Conservation (phyloP, 345 rosid species). For the Populus simonii region DNA sequence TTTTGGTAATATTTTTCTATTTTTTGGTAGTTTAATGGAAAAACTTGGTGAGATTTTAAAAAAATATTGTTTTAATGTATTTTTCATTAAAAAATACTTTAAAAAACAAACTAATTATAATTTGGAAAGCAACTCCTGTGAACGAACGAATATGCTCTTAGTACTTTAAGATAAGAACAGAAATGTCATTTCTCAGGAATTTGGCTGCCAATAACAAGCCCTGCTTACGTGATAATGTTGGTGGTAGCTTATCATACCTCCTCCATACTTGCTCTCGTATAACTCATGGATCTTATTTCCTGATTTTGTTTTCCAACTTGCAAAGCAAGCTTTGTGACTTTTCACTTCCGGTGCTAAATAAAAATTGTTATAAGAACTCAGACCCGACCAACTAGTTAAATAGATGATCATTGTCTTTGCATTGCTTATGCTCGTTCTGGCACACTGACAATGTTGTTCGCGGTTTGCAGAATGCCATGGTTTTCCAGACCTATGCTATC, state of each 20-base stretch:
- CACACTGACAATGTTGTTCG: background rate
- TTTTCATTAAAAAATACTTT: no score
- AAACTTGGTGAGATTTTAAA: no score
- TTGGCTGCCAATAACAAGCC: background rate
- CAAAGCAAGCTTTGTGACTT: background rate
- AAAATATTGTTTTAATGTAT: no score
- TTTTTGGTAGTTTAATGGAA: no score
- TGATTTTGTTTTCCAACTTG: background rate
- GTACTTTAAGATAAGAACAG: no score
- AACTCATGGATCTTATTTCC: background rate
- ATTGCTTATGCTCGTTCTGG: background rate
- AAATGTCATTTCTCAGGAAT: constrained; percentile 11
- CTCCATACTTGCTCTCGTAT: background rate
- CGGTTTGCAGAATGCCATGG: constrained; percentile 86
- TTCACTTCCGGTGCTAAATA: no score
- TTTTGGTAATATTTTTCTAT: no score
- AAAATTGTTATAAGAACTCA: background rate
- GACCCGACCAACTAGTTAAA: background rate
- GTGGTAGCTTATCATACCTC: background rate
- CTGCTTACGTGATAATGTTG: background rate
- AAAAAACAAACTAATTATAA: no score
- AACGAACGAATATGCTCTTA: no score
- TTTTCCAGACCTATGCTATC: constrained; percentile 81
- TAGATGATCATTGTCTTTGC: background rate
- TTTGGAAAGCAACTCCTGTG: no score